phyloP scores from a whole-genome alignment of 2,329 filamentous ascomycete genomes.

The Blastomyces emzantsi region DNA sequence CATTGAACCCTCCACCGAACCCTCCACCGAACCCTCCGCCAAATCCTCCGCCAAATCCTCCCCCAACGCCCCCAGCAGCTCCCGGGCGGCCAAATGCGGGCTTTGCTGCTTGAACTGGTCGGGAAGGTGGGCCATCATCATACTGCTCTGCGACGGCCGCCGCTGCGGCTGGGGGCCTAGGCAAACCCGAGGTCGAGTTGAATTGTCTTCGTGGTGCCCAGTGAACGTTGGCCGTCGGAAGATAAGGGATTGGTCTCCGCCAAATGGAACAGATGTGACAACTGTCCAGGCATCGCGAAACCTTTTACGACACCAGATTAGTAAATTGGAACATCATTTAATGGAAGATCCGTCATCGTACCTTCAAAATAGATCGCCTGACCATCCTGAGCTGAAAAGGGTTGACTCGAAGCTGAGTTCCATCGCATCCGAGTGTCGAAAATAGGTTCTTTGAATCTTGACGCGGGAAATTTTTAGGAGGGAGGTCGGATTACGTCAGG shows the following conservation, averaged over 20 bases:
- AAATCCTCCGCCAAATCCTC: conserved; percentile 5
- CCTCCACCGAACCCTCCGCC: conserved; percentile 5
- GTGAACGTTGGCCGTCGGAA: not conserved
- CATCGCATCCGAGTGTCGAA: not conserved
- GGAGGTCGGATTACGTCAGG: conserved; percentile 3
- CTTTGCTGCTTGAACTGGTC: not conserved
- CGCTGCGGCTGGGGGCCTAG: conserved; percentile 1
- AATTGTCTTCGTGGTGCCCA: conserved; percentile 5
- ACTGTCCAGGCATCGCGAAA: conserved; percentile 8
- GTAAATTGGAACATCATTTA: not conserved
- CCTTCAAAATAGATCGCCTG: conserved; percentile 13
- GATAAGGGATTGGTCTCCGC: not conserved
- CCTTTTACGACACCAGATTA: conserved; percentile 5
- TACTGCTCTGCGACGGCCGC: conserved; percentile 2
- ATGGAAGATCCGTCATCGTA: conserved; percentile 2
- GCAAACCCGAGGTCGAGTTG: not conserved
- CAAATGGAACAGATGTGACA: conserved; percentile 7
- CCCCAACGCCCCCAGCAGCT: not conserved
- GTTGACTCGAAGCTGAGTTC: not conserved
- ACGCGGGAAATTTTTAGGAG: not conserved
- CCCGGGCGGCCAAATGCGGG: not conserved
- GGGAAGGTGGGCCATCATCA: not conserved
- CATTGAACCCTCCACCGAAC: not conserved
- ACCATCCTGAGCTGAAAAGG: conserved; percentile 11
- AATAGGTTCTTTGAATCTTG: not conserved